phyloP scores from a whole-genome alignment of 305 asterid species.

The Rubia tinctorum region DNA sequence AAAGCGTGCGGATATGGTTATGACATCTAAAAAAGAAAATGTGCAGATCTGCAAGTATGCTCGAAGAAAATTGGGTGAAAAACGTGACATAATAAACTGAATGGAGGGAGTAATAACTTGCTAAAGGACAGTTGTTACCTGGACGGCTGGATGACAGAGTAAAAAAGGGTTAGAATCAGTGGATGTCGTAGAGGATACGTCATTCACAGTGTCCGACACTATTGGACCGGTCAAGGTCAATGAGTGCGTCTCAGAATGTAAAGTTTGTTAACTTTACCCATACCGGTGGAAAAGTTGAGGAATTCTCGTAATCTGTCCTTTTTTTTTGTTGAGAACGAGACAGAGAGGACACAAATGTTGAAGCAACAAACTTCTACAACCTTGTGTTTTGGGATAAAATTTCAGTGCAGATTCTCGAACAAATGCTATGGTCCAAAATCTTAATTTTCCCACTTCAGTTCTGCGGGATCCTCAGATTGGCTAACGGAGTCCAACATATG shows the following conservation, averaged over 20 bases:
- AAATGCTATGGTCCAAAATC: background rate
- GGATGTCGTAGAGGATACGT: slow-evolving; percentile 20
- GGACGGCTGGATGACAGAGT: background rate
- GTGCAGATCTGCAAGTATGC: no score
- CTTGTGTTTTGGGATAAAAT: background rate
- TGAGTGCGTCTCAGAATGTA: background rate
- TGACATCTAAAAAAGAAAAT: no score
- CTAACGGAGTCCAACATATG: background rate
- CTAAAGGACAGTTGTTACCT: no score
- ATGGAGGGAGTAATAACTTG: no score
- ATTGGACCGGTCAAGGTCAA: slow-evolving; percentile 24
- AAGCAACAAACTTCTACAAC: background rate
- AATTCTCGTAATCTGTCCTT: no score
- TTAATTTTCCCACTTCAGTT: background rate
- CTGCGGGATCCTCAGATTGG: background rate
- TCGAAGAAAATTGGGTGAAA: no score
- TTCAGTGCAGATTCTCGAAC: slow-evolving; percentile 1
- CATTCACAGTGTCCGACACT: slow-evolving; percentile 13
- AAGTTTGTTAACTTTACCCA: background rate
- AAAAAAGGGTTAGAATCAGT: background rate
- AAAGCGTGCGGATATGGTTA: no score
- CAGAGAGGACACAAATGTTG: background rate
- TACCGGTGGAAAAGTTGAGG: background rate
- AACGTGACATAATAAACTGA: no score
- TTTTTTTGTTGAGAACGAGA: background rate